Evolutionary conservation across 805 yeast species (phyloP).

Genomic region (Deakozyma indianensis): DNA sequence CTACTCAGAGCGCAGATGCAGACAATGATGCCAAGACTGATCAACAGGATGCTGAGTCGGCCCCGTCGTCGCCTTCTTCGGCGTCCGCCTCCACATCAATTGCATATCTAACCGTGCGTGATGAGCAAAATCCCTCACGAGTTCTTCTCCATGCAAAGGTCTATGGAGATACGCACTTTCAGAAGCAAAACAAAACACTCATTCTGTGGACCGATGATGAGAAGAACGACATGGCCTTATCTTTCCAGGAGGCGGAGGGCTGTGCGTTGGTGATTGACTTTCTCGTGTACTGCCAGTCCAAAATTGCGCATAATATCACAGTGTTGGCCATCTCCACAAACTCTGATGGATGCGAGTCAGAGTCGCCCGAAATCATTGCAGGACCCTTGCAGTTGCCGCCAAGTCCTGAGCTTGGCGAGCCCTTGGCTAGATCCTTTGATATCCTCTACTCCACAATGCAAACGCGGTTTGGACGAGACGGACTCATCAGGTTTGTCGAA

Average conservation of each 20-base stretch:
- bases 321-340: constrained; percentile 51
- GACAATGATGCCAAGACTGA: no score
- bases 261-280: constrained; percentile 76
- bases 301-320: constrained; percentile 47
- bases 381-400: constrained; percentile 68
- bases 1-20: no score
- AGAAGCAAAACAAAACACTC: constrained; percentile 24
- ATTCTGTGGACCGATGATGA: constrained; percentile 49
- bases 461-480: constrained; percentile 47
- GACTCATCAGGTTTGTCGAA: constrained; percentile 41
- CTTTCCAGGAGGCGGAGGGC: constrained; percentile 86
- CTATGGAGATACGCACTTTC: not conserved
- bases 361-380: constrained; percentile 60
- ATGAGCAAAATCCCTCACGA: not conserved
- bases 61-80: not conserved
- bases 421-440: constrained; percentile 37
- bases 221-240: constrained; percentile 64
- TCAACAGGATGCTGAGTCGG: not conserved
- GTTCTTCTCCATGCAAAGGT: not conserved
- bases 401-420: constrained; percentile 34
- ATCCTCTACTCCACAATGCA: constrained; percentile 44
- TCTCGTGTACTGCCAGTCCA: constrained; percentile 47
- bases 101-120: not conserved
- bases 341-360: constrained; percentile 24
- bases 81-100: not conserved